Percentiles rank a stretch among this genome's conserved stretches.
These are phyloP conservation scores for Wickerhamiella pararugosa DNA, from an alignment of 1,139 yeast genomes.

Conservation along the genomic window DNA sequence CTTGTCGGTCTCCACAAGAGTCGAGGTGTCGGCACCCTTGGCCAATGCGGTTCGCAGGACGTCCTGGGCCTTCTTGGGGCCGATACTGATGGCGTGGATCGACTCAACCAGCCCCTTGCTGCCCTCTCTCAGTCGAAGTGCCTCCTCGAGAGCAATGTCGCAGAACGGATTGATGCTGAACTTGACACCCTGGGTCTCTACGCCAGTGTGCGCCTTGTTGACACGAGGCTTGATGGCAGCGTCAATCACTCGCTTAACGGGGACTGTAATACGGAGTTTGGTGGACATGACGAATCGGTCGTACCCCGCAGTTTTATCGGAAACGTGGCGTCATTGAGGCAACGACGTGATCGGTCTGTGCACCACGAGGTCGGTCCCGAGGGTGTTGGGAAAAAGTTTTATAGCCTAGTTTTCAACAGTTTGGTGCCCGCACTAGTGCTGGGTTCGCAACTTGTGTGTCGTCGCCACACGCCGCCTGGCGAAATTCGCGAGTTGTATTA, in stretches of 20 bases:
- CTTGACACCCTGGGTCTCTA: slow-evolving; percentile 83
- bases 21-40: slow-evolving; percentile 80
- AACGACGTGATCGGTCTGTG: too few relatives aligned
- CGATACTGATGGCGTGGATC: slow-evolving; percentile 87
- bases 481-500: too few relatives aligned
- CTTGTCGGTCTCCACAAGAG: slow-evolving; percentile 58
- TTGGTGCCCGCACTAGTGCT: too few relatives aligned
- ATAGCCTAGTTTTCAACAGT: too few relatives aligned
- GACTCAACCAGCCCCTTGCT: slow-evolving; percentile 59
- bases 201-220: slow-evolving; percentile 71
- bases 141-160: slow-evolving; percentile 93
- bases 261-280: slow-evolving; percentile 61
- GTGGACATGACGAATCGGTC: too few relatives aligned
- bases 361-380: too few relatives aligned
- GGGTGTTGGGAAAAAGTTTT: too few relatives aligned
- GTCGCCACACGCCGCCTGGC: too few relatives aligned
- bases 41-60: slow-evolving; percentile 82
- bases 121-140: slow-evolving; percentile 58
- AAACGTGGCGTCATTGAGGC: too few relatives aligned
- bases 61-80: slow-evolving; percentile 78
- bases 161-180: slow-evolving; percentile 93
- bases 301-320: too few relatives aligned
- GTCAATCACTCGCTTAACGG: slow-evolving; percentile 90
- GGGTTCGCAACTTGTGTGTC: too few relatives aligned
- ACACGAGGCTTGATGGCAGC: slow-evolving; percentile 87